Evolutionary conservation across 768 basidiomycete species (phyloP).

Genomic region (Serendipita sp.): DNA sequence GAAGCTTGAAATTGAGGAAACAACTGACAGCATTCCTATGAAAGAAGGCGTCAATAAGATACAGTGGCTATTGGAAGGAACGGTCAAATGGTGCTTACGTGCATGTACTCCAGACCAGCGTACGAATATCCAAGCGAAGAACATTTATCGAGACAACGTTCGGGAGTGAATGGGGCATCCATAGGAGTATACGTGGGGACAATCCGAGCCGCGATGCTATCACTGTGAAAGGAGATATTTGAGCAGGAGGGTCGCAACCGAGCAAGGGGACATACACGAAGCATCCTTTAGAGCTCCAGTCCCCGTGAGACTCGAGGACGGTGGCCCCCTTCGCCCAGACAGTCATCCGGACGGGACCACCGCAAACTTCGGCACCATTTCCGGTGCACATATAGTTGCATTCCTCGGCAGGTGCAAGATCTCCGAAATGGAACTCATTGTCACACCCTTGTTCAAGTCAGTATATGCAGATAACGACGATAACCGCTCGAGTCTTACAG

Average conservation of each 20-base stretch:
- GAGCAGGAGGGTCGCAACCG: neutral
- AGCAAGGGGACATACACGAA: neutral
- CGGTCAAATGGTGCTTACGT: neutral
- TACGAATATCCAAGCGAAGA: neutral
- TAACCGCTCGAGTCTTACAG: neutral
- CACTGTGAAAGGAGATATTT: neutral
- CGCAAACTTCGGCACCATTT: conserved; percentile 3
- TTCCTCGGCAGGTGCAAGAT: neutral
- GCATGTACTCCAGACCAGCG: neutral
- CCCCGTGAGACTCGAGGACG: neutral
- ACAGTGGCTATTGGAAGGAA: neutral
- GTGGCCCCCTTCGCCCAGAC: neutral
- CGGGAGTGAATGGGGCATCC: neutral
- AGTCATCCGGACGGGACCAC: neutral
- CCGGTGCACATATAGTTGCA: conserved; percentile 9
- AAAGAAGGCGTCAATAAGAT: neutral
- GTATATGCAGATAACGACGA: too few relatives aligned
- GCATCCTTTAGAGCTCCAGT: conserved; percentile 1
- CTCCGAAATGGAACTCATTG: neutral
- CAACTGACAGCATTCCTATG: neutral
- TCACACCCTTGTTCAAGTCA: neutral
- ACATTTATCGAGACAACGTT: neutral
- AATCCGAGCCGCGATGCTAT: neutral
- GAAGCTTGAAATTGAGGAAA: neutral
- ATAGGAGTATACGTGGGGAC: neutral